Percentiles rank a stretch among this genome's conserved stretches.
These are phyloP conservation scores for Penicillium simplicissimum DNA, from an alignment of 495 filamentous ascomycete genomes.

Conservation along the genomic window DNA sequence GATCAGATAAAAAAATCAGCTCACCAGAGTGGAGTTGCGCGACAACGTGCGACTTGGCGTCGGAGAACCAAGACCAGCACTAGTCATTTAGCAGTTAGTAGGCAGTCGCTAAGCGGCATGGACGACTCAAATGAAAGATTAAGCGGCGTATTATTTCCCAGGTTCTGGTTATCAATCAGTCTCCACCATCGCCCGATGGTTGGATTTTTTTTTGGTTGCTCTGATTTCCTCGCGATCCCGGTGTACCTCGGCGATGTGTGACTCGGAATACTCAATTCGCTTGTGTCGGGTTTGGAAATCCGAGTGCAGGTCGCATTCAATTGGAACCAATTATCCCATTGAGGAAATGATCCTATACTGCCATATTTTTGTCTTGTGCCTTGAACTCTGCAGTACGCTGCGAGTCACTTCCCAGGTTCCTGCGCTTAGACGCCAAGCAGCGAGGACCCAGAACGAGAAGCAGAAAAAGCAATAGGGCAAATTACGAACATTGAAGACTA, in stretches of 20 bases:
- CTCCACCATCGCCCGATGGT: constrained; percentile 8
- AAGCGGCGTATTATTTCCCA: constrained; percentile 20
- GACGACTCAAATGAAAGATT: background rate
- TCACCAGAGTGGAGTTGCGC: constrained; percentile 18
- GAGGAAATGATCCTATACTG: background rate
- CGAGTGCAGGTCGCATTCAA: background rate
- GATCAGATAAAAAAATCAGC: constrained; percentile 33
- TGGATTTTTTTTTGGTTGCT: background rate
- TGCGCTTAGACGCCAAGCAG: constrained; percentile 12
- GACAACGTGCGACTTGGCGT: background rate
- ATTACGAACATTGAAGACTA: background rate
- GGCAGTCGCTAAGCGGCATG: background rate
- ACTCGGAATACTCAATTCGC: background rate
- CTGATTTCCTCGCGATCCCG: background rate
- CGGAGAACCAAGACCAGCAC: background rate
- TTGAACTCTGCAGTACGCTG: constrained; percentile 1
- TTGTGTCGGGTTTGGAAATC: background rate
- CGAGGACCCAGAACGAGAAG: background rate
- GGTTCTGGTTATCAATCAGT: constrained; percentile 36
- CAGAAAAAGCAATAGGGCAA: background rate
- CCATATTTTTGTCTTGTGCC: background rate
- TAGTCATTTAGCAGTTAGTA: background rate
- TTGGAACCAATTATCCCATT: background rate
- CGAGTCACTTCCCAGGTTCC: constrained; percentile 12
- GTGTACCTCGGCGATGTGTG: background rate